These are phyloP conservation scores for Glaciozyma martinii DNA, from an alignment of 768 basidiomycete genomes.

Conservation along the genomic window DNA sequence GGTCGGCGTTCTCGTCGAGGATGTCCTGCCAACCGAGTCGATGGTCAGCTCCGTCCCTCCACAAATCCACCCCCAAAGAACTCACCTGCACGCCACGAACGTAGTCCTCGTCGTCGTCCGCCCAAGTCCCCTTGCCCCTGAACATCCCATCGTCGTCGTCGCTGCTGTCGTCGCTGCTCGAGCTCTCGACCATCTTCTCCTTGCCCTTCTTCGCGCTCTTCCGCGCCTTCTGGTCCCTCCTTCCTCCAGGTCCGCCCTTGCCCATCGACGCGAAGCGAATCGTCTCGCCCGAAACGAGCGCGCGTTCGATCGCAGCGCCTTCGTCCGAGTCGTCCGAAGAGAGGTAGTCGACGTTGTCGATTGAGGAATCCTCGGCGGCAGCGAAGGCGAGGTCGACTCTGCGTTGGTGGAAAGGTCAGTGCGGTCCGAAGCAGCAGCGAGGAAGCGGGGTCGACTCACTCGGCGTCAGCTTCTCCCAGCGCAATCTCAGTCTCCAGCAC, in stretches of 20 bases:
- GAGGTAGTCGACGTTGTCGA: constrained; percentile 1
- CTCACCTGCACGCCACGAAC: constrained; percentile 19
- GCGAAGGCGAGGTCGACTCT: constrained; percentile 22
- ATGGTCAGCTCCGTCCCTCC: not conserved
- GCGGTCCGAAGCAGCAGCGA: not conserved
- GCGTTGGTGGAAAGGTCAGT: not conserved
- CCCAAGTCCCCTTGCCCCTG: constrained; percentile 17
- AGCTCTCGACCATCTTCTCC: constrained; percentile 5
- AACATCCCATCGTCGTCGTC: constrained; percentile 15
- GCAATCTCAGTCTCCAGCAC: constrained; percentile 25
- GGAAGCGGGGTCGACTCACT: not conserved
- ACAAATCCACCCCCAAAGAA: too few species aligned
- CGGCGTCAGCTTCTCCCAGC: constrained; percentile 21
- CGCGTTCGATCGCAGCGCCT: constrained; percentile 14
- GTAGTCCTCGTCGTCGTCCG: constrained; percentile 27
- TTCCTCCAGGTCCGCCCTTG: not conserved
- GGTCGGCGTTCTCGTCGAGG: constrained; percentile 13
- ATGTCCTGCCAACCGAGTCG: not conserved
- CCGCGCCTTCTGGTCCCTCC: constrained; percentile 11
- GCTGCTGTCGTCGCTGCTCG: constrained; percentile 1
- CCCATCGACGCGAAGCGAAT: constrained; percentile 20
- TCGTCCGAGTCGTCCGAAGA: constrained; percentile 21
- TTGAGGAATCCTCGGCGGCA: not conserved
- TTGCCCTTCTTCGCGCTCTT: constrained; percentile 26
- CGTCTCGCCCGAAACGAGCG: constrained; percentile 18